These are phyloP conservation scores for Bonnemaisonia californica DNA, from an alignment of 31 red algal genomes.

Conservation along the genomic window DNA sequence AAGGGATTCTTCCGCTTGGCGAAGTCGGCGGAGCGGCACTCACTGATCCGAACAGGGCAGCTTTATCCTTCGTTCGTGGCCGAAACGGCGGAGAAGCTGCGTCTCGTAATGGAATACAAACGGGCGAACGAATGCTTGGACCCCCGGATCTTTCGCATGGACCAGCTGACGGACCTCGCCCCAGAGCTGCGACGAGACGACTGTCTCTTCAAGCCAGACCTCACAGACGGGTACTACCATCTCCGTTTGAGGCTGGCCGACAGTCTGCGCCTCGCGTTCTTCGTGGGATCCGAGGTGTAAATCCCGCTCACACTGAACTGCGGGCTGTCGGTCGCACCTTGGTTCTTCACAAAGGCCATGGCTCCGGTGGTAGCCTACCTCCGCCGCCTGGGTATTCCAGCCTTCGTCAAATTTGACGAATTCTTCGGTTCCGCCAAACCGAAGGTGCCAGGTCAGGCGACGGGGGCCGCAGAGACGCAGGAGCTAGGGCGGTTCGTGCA, in stretches of 20 bases:
- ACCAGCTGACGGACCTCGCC: slow-evolving; percentile 25
- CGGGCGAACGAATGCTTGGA: slow-evolving; percentile 7
- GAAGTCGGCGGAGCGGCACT: not conserved
- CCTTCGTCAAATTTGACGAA: too few relatives aligned
- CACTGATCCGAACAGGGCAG: not conserved
- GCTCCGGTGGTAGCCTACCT: not conserved
- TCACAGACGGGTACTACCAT: slow-evolving; percentile 44
- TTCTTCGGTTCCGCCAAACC: too few relatives aligned
- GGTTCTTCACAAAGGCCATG: not conserved
- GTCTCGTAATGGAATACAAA: slow-evolving; percentile 33
- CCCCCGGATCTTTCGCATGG: slow-evolving; percentile 22
- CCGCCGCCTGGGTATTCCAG: too few relatives aligned
- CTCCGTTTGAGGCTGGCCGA: slow-evolving; percentile 7
- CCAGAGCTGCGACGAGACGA: slow-evolving; percentile 21
- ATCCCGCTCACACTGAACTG: slow-evolving; percentile 31
- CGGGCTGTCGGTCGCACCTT: slow-evolving; percentile 30
- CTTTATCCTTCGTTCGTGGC: slow-evolving; percentile 7
- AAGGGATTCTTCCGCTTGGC: not conserved
- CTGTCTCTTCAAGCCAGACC: slow-evolving; percentile 33
- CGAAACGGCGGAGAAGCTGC: slow-evolving; percentile 14
- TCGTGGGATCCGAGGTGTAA: slow-evolving; percentile 7
- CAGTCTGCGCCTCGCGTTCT: slow-evolving; percentile 19
- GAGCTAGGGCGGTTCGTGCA: too few relatives aligned
- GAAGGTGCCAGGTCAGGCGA: too few relatives aligned
- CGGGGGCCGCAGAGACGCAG: too few relatives aligned